Evolutionary conservation across 106 monocot species (phyloP).

Genomic region (Cymbidium sinense): DNA sequence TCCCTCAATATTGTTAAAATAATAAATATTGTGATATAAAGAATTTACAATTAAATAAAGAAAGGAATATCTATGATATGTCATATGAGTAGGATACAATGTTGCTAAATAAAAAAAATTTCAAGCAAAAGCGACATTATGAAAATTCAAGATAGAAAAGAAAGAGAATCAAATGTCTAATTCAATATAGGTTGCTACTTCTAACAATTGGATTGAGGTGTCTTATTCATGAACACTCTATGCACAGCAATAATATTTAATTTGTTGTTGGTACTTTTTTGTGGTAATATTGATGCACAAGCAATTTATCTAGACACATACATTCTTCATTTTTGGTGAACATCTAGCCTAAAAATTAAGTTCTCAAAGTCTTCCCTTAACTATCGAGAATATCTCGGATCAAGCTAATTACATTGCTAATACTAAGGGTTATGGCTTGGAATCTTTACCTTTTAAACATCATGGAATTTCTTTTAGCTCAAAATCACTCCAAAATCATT

Average conservation of each 20-base stretch:
- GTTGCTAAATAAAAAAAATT: neutral
- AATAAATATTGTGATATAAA: neutral
- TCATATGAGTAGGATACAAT: neutral
- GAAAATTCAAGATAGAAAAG: too few species aligned
- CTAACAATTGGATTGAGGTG: neutral
- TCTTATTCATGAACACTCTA: neutral
- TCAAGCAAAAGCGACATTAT: neutral
- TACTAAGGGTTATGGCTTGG: neutral
- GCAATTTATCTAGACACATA: too few species aligned
- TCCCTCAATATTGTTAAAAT: neutral
- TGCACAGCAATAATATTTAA: neutral
- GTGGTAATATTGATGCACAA: neutral
- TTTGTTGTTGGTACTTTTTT: neutral
- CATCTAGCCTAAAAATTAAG: neutral
- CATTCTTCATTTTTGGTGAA: neutral
- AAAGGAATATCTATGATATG: neutral
- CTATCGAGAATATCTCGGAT: neutral
- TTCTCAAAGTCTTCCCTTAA: neutral
- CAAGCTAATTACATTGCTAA: neutral
- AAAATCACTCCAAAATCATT: neutral
- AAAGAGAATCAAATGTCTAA: too few species aligned
- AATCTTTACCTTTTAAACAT: neutral
- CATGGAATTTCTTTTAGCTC: neutral
- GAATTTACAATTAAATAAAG: neutral
- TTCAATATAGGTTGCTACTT: neutral